phyloP scores from a whole-genome alignment of 176 grass and related monocot species.

The Cymbopogon citratus region DNA sequence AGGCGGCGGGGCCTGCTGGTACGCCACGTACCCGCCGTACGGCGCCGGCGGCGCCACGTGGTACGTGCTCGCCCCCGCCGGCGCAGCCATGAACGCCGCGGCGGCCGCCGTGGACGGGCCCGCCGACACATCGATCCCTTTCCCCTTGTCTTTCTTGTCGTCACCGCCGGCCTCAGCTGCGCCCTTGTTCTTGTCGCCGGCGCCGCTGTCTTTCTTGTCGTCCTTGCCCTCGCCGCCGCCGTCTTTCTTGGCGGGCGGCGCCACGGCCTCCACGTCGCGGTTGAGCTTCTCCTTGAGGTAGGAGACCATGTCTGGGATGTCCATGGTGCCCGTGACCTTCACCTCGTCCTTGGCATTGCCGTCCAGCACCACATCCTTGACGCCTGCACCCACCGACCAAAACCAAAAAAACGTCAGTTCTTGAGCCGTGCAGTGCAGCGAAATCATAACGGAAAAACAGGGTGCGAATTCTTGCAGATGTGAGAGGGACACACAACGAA shows the following conservation, averaged over 20 bases:
- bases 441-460: background rate
- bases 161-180: background rate
- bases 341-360: conserved; percentile 59
- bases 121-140: conserved; percentile 13
- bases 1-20: background rate
- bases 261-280: conserved; percentile 57
- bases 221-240: conserved; percentile 5
- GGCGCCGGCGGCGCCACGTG: conserved; percentile 29
- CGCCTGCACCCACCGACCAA: conserved; percentile 35
- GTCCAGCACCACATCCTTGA: conserved; percentile 67
- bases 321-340: conserved; percentile 70
- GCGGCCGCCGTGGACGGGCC: conserved; percentile 33
- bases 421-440: background rate
- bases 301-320: conserved; percentile 39
- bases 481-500: background rate
- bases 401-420: background rate
- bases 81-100: conserved; percentile 19
- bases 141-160: conserved; percentile 32
- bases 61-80: conserved; percentile 31
- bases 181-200: background rate
- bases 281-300: conserved; percentile 70
- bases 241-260: conserved; percentile 38
- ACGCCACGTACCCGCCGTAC: conserved; percentile 38
- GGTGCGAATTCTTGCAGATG: background rate
- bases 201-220: conserved; percentile 23